These are phyloP conservation scores for Silene coronaria DNA, from an alignment of 179 eudicot genomes.

Conservation along the genomic window DNA sequence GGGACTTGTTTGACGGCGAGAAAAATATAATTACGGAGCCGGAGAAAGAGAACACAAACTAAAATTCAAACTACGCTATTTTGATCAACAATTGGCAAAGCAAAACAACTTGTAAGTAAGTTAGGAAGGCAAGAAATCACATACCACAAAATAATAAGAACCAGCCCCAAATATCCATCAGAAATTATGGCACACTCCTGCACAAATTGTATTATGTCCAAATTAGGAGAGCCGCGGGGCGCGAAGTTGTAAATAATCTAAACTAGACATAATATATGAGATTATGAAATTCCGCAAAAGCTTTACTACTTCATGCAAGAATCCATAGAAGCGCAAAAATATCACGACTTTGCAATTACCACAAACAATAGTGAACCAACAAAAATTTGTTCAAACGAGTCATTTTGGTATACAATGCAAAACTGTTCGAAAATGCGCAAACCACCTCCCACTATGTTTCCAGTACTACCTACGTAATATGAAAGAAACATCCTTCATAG, in stretches of 20 bases:
- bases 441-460: no score
- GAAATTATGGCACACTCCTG: slow-evolving; percentile 34
- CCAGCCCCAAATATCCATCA: slow-evolving; percentile 30
- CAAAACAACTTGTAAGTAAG: slow-evolving; percentile 7
- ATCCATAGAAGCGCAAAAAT: not conserved
- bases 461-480: not conserved
- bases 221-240: slow-evolving; percentile 25
- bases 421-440: no score
- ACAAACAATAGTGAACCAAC: not conserved
- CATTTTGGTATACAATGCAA: not conserved
- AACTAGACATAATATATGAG: slow-evolving; percentile 1
- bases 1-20: not conserved
- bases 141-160: slow-evolving; percentile 36
- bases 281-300: not conserved
- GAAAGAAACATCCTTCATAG: not conserved
- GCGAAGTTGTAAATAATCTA: not conserved
- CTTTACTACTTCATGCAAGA: not conserved
- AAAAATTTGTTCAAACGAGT: not conserved
- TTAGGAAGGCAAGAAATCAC: slow-evolving; percentile 33
- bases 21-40: not conserved
- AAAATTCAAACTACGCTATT: not conserved
- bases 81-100: not conserved
- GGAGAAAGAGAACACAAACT: not conserved
- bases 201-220: slow-evolving; percentile 35
- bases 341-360: not conserved